These are phyloP conservation scores for Tripterygium wilfordii DNA, from an alignment of 177 flowering plant species.

Conservation along the genomic window DNA sequence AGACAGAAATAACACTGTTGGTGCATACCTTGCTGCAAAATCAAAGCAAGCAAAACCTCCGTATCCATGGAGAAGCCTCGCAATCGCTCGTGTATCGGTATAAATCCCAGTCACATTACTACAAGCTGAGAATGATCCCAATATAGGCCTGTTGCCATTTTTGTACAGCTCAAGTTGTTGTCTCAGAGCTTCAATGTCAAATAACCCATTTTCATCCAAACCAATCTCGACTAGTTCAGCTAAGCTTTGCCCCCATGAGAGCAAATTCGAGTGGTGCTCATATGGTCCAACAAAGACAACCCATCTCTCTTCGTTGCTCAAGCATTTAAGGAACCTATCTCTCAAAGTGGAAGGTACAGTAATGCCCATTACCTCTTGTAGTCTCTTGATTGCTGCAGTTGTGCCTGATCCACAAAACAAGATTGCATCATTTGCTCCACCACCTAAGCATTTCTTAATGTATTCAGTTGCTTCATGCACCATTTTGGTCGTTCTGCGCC, in stretches of 20 bases:
- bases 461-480: constrained; percentile 49
- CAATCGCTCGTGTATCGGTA: constrained; percentile 47
- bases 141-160: constrained; percentile 37
- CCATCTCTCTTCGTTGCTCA: constrained; percentile 57
- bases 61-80: constrained; percentile 52
- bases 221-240: constrained; percentile 80
- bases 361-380: constrained; percentile 83
- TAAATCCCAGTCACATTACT: constrained; percentile 73
- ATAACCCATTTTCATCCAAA: constrained; percentile 38
- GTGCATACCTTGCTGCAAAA: constrained; percentile 70
- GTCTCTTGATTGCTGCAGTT: constrained; percentile 66
- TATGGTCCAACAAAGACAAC: constrained; percentile 77
- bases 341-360: constrained; percentile 52
- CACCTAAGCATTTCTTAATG: constrained; percentile 65
- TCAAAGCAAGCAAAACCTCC: constrained; percentile 81
- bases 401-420: constrained; percentile 74
- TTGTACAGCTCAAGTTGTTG: constrained; percentile 27
- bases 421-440: constrained; percentile 44
- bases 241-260: constrained; percentile 80
- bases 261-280: constrained; percentile 88
- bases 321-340: constrained; percentile 29
- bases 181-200: constrained; percentile 46
- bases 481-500: constrained; percentile 50
- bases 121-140: constrained; percentile 83
- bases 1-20: too few species aligned